phyloP scores from a whole-genome alignment of 2,329 filamentous ascomycete genomes.

The Beauveria bassiana region DNA sequence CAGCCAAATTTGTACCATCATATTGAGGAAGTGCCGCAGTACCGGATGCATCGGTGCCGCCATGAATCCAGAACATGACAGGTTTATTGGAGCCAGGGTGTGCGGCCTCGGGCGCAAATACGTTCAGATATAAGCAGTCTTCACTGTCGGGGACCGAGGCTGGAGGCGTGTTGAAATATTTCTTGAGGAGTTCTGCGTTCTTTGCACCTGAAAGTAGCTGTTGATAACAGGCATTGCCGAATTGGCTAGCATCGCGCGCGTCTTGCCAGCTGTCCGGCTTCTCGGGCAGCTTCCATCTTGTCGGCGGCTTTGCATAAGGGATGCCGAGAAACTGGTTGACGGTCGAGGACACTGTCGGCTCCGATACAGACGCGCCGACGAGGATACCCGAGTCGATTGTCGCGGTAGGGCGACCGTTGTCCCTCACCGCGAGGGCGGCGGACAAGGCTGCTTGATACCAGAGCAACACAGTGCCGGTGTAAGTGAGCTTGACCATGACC shows the following conservation, averaged over 20 bases:
- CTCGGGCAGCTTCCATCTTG: conserved; percentile 19
- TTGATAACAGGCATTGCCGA: conserved; percentile 18
- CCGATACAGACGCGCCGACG: not conserved
- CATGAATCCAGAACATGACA: conserved; percentile 37
- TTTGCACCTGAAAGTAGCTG: not conserved
- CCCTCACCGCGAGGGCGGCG: not conserved
- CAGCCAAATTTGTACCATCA: conserved; percentile 32
- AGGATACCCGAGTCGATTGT: conserved; percentile 1
- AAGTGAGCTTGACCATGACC: conserved; percentile 3
- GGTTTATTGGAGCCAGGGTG: conserved; percentile 21
- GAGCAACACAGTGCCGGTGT: conserved; percentile 1
- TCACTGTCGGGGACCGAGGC: conserved; percentile 21
- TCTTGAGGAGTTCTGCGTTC: not conserved
- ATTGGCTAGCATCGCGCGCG: conserved; percentile 18
- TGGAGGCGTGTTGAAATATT: conserved; percentile 18
- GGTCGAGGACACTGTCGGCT: not conserved
- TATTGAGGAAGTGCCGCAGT: conserved; percentile 29
- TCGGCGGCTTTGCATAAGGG: conserved; percentile 21
- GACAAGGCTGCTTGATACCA: not conserved
- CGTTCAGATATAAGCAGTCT: conserved; percentile 28
- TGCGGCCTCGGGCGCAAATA: conserved; percentile 20
- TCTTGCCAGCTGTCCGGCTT: conserved; percentile 15
- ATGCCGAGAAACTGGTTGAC: conserved; percentile 25
- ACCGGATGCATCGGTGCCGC: conserved; percentile 31
- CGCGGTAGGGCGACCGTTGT: not conserved